Percentiles rank a stretch among this genome's conserved stretches.
Evolutionary conservation across 352 stramenopile species (phyloP).

Genomic region (Aphanomyces astaci): DNA sequence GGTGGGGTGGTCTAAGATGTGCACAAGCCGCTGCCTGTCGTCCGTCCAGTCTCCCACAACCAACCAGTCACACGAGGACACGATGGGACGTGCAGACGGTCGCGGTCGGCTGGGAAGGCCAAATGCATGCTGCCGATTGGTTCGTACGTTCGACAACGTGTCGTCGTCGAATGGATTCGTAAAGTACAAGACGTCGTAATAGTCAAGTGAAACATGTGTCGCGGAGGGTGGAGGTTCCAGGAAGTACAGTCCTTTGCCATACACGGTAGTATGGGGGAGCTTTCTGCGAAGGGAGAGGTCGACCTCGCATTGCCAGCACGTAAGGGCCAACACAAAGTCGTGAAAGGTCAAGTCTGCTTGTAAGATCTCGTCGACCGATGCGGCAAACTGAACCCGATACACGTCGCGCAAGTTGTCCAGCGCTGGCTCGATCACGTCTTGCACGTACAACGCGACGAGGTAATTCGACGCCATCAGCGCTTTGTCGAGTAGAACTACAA

Average conservation of each 20-base stretch:
- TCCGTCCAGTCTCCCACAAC: conserved; percentile 6
- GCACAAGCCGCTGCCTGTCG: conserved; percentile 1
- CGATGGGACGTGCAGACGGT: not conserved
- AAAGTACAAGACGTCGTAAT: conserved; percentile 12
- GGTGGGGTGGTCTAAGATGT: not conserved
- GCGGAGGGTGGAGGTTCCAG: not conserved
- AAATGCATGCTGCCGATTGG: conserved; percentile 1
- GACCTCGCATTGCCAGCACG: not conserved
- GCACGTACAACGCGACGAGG: conserved; percentile 23
- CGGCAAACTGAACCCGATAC: not conserved
- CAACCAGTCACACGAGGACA: not conserved
- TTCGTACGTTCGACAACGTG: not conserved
- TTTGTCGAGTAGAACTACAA: conserved; percentile 26
- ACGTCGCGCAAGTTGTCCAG: conserved; percentile 16
- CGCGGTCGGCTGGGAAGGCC: not conserved
- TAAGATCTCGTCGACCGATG: not conserved
- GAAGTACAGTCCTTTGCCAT: conserved; percentile 5
- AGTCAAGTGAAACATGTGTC: not conserved
- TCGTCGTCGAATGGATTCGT: not conserved
- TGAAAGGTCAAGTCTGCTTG: not conserved
- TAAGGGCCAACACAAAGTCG: conserved; percentile 8
- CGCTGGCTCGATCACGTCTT: conserved; percentile 14
- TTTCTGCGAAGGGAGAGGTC: not conserved
- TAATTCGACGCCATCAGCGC: conserved; percentile 18
- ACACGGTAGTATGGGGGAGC: not conserved